Evolutionary conservation across 495 filamentous ascomycete species (phyloP), one percentile per base, ranked within the genome.

Genomic region (Penicillium salamii): DNA sequence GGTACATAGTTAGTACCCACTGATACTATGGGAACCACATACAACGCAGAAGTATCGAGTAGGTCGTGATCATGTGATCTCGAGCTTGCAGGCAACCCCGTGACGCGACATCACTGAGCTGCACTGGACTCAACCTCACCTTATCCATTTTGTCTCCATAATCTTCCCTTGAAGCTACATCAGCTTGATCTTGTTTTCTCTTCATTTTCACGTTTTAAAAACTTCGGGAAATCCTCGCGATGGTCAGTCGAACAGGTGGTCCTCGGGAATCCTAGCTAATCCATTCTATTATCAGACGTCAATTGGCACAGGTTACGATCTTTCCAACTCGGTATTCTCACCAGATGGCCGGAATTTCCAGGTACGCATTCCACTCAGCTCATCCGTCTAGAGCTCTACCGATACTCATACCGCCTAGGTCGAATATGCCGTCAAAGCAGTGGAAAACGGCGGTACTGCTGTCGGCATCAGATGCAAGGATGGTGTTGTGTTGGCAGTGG

Each of bases 311-410:
- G 93, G 93, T 63, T 98, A 98, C 75, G 93, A 98, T 82, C 88
- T 98, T 66, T 88, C 89, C 61, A 98, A 98, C 80, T 97, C 95
- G 61, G 91, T 97, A 73, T 98, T 97, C 78, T 97, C 91, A 29
- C 93, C 93, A 48, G 93, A 98, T 77, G 93, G 93, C 69, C 86
- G 93, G 56, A 98, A 98, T 74, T 98, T 98, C 70, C 93, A 98
- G 72, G 84, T 86, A 70, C 33, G 20, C 6, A 20, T 33, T 7
- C 33, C 12, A n/a, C 24, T 20, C 19, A 34, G 36, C 36, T 24
- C 40, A 40, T 14, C 15, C 33, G 44, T 55, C 31, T 13, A 24
- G 21, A 23, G 23, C 19, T 28, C 34, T 19, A 20, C 21, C 31
- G 20, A 19, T 33, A 21, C 50, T 59, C 40, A 34, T 24, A 34